A percentile compares a stretch with the other conserved stretches of the same genome.
phyloP scores from a whole-genome alignment of 495 filamentous ascomycete species.

The Hyphodiscus hymeniophilus region DNA sequence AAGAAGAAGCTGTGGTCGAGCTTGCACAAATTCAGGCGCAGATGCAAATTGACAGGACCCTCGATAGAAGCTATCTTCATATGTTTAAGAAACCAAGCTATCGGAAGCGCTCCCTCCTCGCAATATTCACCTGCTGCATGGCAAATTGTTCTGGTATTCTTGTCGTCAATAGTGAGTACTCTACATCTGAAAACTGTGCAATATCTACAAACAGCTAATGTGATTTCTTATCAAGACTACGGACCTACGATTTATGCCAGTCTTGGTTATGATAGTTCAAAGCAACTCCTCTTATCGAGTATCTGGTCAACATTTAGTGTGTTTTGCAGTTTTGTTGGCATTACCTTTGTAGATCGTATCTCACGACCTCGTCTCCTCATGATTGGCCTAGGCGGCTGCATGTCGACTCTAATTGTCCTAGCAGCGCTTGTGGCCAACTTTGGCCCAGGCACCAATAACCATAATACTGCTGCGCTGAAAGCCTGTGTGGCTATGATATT shows the following conservation, averaged over 20 bases:
- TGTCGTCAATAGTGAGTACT: conserved; percentile 15
- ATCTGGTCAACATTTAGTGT: conserved; percentile 21
- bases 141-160: conserved; percentile 21
- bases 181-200: no score
- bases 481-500: neutral
- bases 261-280: conserved; percentile 3
- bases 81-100: conserved; percentile 24
- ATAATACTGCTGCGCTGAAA: neutral
- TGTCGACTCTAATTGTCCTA: conserved; percentile 5
- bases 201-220: no score
- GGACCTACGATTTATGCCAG: conserved; percentile 25
- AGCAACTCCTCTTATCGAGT: conserved; percentile 19
- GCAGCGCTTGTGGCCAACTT: neutral
- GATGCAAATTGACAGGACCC: conserved; percentile 20
- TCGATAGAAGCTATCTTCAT: conserved; percentile 12
- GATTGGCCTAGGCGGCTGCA: conserved; percentile 21
- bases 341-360: conserved; percentile 24
- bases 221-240: conserved; percentile 23
- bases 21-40: conserved; percentile 25
- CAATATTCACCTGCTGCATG: conserved; percentile 13
- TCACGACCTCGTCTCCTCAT: conserved; percentile 18
- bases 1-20: conserved; percentile 15
- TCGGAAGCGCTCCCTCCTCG: conserved; percentile 10
- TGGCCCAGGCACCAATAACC: conserved; percentile 2
- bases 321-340: conserved; percentile 13